phyloP scores from a whole-genome alignment of 768 basidiomycete species.

The Chalciporus sphaerocephalus region DNA sequence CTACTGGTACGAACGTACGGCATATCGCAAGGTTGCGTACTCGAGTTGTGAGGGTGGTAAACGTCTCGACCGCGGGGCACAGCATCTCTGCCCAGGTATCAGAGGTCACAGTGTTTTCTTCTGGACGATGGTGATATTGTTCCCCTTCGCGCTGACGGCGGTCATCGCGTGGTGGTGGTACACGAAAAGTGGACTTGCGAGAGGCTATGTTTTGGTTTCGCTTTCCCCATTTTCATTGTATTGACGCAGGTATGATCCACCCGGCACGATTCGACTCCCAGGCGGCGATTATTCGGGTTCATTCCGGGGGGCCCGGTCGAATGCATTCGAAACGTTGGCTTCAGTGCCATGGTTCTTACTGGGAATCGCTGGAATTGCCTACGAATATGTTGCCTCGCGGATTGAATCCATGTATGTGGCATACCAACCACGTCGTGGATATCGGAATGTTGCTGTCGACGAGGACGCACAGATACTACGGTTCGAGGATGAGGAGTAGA shows the following conservation, averaged over 20 bases:
- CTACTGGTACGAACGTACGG: constrained; percentile 92
- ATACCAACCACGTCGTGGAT: constrained; percentile 57
- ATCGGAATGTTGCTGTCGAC: constrained; percentile 74
- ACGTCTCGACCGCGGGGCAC: constrained; percentile 69
- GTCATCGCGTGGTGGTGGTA: constrained; percentile 82
- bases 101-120: constrained; percentile 69
- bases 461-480: constrained; percentile 84
- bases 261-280: constrained; percentile 75
- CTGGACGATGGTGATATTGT: constrained; percentile 73
- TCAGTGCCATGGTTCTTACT: constrained; percentile 89
- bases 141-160: constrained; percentile 76
- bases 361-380: constrained; percentile 70
- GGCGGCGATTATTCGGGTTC: constrained; percentile 40
- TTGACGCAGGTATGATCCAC: constrained; percentile 5
- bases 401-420: constrained; percentile 37
- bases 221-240: neutral
- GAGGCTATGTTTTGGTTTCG: constrained; percentile 54
- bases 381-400: constrained; percentile 55
- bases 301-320: constrained; percentile 40
- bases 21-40: constrained; percentile 86
- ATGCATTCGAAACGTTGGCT: constrained; percentile 65
- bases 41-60: constrained; percentile 81
- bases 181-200: constrained; percentile 61
- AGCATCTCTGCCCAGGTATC: constrained; percentile 81
- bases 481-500: constrained; percentile 75